Base-by-base conservation (phyloP, 2,329 filamentous ascomycete genomes). In the Drechmeria coniospora region DNA sequence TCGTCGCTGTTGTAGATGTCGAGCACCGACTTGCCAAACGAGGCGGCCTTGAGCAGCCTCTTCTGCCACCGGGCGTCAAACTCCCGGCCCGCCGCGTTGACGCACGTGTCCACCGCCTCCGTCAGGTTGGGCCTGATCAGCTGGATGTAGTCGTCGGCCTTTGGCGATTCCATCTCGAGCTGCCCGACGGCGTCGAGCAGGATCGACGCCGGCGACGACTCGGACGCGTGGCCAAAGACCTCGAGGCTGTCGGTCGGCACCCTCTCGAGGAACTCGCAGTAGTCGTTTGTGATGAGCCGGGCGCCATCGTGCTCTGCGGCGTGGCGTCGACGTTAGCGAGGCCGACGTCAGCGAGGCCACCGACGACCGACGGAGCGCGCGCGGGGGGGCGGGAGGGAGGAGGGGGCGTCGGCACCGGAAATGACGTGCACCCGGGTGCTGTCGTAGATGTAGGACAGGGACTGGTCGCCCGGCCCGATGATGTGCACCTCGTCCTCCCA, bases 401-500 rank as follows among this genome's bases (percentile, higher is more conserved):
- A n/a, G n/a, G n/a, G n/a, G n/a, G n/a, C n/a, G n/a, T n/a, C n/a
- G n/a, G 68, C 65, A 61, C 92, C 86, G 11, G 84, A 78, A 23
- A 94, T 63, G 3, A 95, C 66, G 50, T 95, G 90, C 9, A 98
- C 79, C 36, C 82, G 76, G 7, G 78, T 81, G 16, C 78, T 80
- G 45, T 95, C 84, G 50, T 95, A 95, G 41, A 84, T 87, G 50
- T 84, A 90, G 35, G 72, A 75, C 23, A 59, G 73, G 5, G 79
- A 74, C 8, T 79, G 70, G 23, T 82, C 82, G 21, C 76, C 79
- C 0, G 84, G 83, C 1, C 87, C 90, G 34, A 98, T 79, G 16
- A 98, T 66, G 46, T 94, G 90, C 4, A 98, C 77, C 51, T 98
- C 90, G 46, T 98, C 90, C 46, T 95, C 90, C 90, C 90, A 98